Percentiles rank a stretch among this genome's conserved stretches.
These are phyloP conservation scores for Clonostachys rosea DNA, from an alignment of 2,329 filamentous ascomycete species.

Conservation along the genomic window DNA sequence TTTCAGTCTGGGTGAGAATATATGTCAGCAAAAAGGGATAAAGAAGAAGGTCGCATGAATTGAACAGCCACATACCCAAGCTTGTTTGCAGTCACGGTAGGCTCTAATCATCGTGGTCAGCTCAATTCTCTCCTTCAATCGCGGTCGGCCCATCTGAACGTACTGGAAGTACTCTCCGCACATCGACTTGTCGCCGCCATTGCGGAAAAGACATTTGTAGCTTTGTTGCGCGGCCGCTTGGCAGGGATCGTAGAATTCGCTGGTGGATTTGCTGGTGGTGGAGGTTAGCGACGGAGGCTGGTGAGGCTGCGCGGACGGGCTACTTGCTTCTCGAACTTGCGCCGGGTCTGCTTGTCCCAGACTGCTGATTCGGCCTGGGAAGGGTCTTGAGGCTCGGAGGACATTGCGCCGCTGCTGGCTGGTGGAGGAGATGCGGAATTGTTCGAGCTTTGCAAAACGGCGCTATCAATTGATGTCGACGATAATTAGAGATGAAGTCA, in stretches of 20 bases:
- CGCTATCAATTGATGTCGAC: too few relatives aligned
- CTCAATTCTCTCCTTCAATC: neutral
- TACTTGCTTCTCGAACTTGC: conserved; percentile 60
- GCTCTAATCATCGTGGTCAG: conserved; percentile 46
- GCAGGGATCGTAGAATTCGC: conserved; percentile 92
- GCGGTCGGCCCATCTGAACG: conserved; percentile 20
- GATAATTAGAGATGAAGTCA: too few relatives aligned
- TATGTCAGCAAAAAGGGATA: neutral
- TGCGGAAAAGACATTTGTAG: conserved; percentile 83
- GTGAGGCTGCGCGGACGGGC: neutral
- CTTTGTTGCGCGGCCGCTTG: conserved; percentile 86
- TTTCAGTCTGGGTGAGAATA: conserved; percentile 1
- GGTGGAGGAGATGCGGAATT: too few relatives aligned
- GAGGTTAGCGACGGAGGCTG: neutral
- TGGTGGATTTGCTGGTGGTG: conserved; percentile 68
- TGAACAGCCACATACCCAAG: conserved; percentile 58
- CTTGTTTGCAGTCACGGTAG: conserved; percentile 84
- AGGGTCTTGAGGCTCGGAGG: conserved; percentile 5
- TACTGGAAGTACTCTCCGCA: conserved; percentile 95
- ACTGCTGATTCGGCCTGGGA: conserved; percentile 23
- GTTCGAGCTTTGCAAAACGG: too few relatives aligned
- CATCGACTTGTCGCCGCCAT: conserved; percentile 82
- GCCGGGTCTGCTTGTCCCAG: conserved; percentile 55
- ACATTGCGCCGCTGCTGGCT: conserved; percentile 3
- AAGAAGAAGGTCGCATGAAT: too few relatives aligned